Conservation (phyloP, 202 grass and related monocot species). For the Zoysia matrella region DNA sequence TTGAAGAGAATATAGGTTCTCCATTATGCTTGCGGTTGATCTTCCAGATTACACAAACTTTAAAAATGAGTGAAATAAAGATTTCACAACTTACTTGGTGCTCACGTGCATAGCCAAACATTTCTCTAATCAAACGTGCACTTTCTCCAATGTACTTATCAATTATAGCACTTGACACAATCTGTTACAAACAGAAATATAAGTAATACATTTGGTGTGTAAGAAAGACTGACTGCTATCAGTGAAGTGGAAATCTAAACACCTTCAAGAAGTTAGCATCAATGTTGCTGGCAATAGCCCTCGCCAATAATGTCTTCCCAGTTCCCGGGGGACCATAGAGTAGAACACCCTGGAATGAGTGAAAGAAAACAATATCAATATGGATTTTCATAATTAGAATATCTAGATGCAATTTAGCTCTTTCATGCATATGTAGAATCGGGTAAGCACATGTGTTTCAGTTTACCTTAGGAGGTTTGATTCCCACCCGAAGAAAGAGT, state of each 20-base stretch:
- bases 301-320: constrained; percentile 91
- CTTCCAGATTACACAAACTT: neutral
- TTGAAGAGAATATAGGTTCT: neutral
- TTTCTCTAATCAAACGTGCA: constrained; percentile 96
- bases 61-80: neutral
- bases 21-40: neutral
- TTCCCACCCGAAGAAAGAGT: constrained; percentile 92
- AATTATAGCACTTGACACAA: constrained; percentile 99
- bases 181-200: constrained; percentile 64
- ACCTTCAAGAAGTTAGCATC: constrained; percentile 99
- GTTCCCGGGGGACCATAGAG: constrained; percentile 98
- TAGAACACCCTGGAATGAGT: constrained; percentile 75
- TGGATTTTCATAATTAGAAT: constrained; percentile 19
- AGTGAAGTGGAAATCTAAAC: constrained; percentile 23
- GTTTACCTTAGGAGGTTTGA: constrained; percentile 96
- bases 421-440: neutral
- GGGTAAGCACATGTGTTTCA: neutral
- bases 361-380: constrained; percentile 9
- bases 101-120: constrained; percentile 95
- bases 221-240: neutral
- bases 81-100: constrained; percentile 79
- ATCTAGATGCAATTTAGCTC: neutral
- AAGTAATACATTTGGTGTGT: constrained; percentile 13
- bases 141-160: constrained; percentile 99
- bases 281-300: constrained; percentile 99